Conservation (phyloP, 1,139 yeast species). For the Saccharomyces hybrid region DNA sequence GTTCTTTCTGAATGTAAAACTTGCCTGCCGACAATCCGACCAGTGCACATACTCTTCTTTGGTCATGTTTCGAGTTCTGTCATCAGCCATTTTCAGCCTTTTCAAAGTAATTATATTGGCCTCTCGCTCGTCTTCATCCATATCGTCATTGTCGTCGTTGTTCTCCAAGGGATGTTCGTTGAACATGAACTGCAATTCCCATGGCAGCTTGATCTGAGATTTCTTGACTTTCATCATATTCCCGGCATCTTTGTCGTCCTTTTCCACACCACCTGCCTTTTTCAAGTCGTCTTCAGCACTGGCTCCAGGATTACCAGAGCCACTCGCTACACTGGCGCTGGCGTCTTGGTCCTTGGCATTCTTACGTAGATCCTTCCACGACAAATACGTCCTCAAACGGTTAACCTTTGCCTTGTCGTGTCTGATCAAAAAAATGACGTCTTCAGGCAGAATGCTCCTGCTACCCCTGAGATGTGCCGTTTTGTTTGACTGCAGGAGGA, state of each 20-base stretch:
- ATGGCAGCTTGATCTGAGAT: constrained; percentile 77
- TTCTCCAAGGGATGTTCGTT: constrained; percentile 80
- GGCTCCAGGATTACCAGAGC: constrained; percentile 37
- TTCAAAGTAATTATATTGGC: constrained; percentile 85
- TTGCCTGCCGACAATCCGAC: constrained; percentile 98
- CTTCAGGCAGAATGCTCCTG: constrained; percentile 83
- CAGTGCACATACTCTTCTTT: constrained; percentile 96
- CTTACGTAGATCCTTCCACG: constrained; percentile 97
- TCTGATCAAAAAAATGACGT: constrained; percentile 81
- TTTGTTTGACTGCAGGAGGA: constrained; percentile 68
- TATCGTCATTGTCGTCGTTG: constrained; percentile 65
- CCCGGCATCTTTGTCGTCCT: constrained; percentile 41
- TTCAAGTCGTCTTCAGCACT: constrained; percentile 38
- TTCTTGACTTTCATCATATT: constrained; percentile 66
- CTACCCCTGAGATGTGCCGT: constrained; percentile 79
- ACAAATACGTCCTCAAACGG: constrained; percentile 77
- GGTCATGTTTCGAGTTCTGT: constrained; percentile 88
- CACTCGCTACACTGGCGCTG: constrained; percentile 54
- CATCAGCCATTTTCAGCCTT: constrained; percentile 87
- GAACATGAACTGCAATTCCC: constrained; percentile 95
- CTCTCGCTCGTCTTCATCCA: constrained; percentile 74
- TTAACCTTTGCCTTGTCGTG: constrained; percentile 95
- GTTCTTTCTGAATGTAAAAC: constrained; percentile 88
- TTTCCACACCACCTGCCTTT: constrained; percentile 34
- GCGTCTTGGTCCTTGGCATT: constrained; percentile 96